Evolutionary conservation across 2,329 filamentous ascomycete genomes (phyloP), one percentile per base, ranked within the genome.

Genomic region (Exutisphaerella laricina): DNA sequence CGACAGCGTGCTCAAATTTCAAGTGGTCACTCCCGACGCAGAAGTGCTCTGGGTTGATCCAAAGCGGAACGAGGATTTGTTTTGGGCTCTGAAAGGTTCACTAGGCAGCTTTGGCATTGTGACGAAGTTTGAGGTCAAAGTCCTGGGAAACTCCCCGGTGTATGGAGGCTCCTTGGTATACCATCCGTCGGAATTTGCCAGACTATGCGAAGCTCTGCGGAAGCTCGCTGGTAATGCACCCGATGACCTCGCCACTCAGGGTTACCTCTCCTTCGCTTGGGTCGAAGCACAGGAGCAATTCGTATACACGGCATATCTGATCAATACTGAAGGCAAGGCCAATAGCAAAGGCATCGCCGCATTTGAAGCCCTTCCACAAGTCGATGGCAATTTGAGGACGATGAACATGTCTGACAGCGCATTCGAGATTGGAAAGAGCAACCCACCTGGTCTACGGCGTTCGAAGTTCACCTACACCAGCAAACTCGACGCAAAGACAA

Each of bases 1-100:
- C 40, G 74, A 58, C 20, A 49, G 32, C 20, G 49, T 54, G 4
- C 7, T 49, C 5, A 51, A 55, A 20, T 49, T 53, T 14, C 49
- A 56, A 34, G 44, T 61, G 5, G 54, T 60, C 7, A 49, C 52
- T n/a, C 51, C 56, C 4, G 42, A 48, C 26, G 55, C 51, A 5
- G 33, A 46, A 13, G 48, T 55, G 5, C 29, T 58, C n/a, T 46
- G 43, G 17, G 53, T 51, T 6, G 54, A 38, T 21, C 21, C 37
- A 12, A 34, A 45, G 16, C 31, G 44, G 23, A 33, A 58, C 38
- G 37, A 51, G 17, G 58, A 58, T 28, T 49, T 60, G 5, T 61
- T 54, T 45, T 58, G 54, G 51, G 53, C 56, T 5, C 35, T 57
- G 18, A 58, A 56, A 25, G 58, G 56, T 28, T 53, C 49, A 13